phyloP scores from a whole-genome alignment of 2,329 filamentous ascomycete species.

The Metarhizium humberi region DNA sequence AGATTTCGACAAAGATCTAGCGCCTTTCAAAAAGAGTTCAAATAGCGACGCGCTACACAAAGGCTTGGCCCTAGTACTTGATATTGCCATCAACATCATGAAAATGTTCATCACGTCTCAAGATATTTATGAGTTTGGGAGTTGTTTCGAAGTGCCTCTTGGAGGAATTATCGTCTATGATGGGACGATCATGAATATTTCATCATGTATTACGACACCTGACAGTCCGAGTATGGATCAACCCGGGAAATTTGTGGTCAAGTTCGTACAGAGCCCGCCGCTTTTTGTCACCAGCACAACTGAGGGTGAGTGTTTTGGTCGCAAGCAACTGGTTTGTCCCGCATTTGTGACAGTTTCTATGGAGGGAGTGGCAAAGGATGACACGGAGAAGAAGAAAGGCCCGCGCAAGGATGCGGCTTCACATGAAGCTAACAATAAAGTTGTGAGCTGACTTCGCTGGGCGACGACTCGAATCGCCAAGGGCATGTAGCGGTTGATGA shows the following conservation, averaged over 20 bases:
- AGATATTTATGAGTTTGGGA: not conserved
- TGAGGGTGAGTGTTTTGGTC: not conserved
- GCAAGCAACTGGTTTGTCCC: not conserved
- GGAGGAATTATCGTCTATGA: not conserved
- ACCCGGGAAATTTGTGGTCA: not conserved
- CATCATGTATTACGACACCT: not conserved
- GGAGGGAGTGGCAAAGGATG: not conserved
- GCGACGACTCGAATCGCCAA: too few relatives aligned
- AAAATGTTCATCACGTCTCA: not conserved
- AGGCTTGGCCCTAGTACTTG: not conserved
- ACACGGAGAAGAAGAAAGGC: not conserved
- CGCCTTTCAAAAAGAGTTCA: not conserved
- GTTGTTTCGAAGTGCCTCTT: not conserved
- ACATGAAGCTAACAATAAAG: too few relatives aligned
- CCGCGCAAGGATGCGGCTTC: too few relatives aligned
- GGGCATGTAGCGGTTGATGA: too few relatives aligned
- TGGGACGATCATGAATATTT: not conserved
- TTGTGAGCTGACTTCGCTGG: not conserved
- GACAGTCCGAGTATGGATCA: not conserved
- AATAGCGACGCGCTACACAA: not conserved
- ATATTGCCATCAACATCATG: not conserved
- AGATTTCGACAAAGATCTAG: not conserved
- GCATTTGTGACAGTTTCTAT: not conserved
- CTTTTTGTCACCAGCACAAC: not conserved
- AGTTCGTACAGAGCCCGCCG: not conserved